Evolutionary conservation across 2,329 filamentous ascomycete genomes (phyloP), one percentile per base, ranked within the genome.

Genomic region (Paracoccidioides brasiliensis): DNA sequence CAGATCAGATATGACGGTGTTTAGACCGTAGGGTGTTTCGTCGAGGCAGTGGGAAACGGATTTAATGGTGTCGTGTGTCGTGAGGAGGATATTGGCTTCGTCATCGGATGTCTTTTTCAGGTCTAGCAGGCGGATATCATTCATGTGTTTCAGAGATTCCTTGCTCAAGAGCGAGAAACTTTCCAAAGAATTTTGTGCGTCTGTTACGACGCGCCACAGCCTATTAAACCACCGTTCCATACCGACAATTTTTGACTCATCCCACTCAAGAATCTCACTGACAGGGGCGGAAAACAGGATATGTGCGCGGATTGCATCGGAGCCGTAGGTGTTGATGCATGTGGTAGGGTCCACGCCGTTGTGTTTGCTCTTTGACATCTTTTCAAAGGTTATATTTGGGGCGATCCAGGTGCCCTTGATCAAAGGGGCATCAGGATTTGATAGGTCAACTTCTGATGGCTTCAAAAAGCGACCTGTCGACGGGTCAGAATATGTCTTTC

Each of bases 311-410:
- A 87, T 90, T 5, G 87, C 84, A 68, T 95, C 90, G 1, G 89
- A 87, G 28, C 90, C 90, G 63, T 93, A 85, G 61, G 80, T 82
- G 6, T 77, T 72, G 56, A 93, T 88, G 60, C 85, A 86, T 0
- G 74, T 76, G 0, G 80, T 82, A 0, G 90, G 90, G 65, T 95
- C 88, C 5, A 95, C 88, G 32, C 90, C 90, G 65, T 95, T 95
- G 72, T 93, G 78, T 70, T 95, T 95, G 64, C 88, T 94, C 72
- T 95, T 95, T 42, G 87, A 93, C 90, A 95, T 95, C 67, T 95
- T 95, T 68, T 95, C 89, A 63, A 80, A 95, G 1, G 81, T 83
- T 15, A 89, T 70, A 33, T 74, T 79, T 1, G 85, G 81, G 0
- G 66, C 64, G 50, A 78, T 71, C 3, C 82, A 80, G 0, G 82